Evolutionary conservation across 2,329 filamentous ascomycete genomes (phyloP).

Genomic region (Teratosphaeriaceae sp.): DNA sequence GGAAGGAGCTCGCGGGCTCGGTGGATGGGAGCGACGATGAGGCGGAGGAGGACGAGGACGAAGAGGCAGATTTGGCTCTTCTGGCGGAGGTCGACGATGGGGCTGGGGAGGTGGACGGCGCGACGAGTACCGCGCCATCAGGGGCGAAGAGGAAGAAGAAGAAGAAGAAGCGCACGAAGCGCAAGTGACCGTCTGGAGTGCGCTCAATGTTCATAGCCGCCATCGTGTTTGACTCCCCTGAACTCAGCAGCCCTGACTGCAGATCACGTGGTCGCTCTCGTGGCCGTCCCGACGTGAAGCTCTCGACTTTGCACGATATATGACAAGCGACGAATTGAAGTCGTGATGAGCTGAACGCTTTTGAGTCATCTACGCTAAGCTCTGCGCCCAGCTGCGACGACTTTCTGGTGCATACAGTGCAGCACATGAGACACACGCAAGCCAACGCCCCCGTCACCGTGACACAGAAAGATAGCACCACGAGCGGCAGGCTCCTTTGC

Average conservation of each 20-base stretch:
- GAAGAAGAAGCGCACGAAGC: slow-evolving; percentile 30
- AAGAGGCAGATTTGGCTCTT: slow-evolving; percentile 20
- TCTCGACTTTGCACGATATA: too few relatives aligned
- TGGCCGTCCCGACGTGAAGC: too few relatives aligned
- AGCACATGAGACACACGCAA: neutral
- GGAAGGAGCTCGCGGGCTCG: slow-evolving; percentile 15
- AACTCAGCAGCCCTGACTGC: too few relatives aligned
- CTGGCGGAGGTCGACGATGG: slow-evolving; percentile 14
- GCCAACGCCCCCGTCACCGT: neutral
- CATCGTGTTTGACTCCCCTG: neutral
- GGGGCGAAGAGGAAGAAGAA: slow-evolving; percentile 23
- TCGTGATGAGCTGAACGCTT: too few relatives aligned
- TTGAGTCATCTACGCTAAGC: neutral
- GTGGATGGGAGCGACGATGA: slow-evolving; percentile 22
- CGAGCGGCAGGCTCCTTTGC: too few relatives aligned
- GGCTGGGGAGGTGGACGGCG: neutral
- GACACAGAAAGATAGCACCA: neutral
- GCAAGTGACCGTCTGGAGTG: slow-evolving; percentile 15
- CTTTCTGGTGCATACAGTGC: too few relatives aligned
- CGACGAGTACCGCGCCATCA: slow-evolving; percentile 15
- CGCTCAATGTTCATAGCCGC: neutral
- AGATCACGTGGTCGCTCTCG: too few relatives aligned
- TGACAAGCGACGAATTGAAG: too few relatives aligned
- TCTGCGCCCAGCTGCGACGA: too few relatives aligned
- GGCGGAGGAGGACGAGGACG: slow-evolving; percentile 19